Evolutionary conservation across 1,284 basidiomycete genomes (phyloP).

Genomic region (Boletus sp.): DNA sequence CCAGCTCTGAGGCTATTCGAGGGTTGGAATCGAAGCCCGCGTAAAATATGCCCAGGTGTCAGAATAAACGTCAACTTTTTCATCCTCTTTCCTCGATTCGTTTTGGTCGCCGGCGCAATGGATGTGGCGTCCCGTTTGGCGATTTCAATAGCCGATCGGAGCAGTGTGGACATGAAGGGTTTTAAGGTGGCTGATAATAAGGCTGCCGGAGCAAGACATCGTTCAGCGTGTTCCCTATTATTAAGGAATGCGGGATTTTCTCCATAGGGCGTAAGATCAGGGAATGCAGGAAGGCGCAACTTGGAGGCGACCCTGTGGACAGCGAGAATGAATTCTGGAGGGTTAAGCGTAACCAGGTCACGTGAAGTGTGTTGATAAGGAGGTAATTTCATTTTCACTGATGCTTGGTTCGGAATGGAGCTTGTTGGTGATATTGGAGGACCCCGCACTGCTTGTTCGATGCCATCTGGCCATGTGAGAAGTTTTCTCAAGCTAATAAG

Average conservation of each 20-base stretch:
- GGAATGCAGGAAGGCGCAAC: slow-evolving; percentile 24
- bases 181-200: slow-evolving; percentile 28
- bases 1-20: slow-evolving; percentile 2
- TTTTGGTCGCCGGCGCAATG: slow-evolving; percentile 13
- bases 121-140: slow-evolving; percentile 30
- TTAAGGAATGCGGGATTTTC: slow-evolving; percentile 7
- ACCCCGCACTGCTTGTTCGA: slow-evolving; percentile 15
- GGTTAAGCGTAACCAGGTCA: slow-evolving; percentile 21
- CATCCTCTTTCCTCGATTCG: slow-evolving; percentile 20
- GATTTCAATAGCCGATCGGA: slow-evolving; percentile 27
- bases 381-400: slow-evolving; percentile 8
- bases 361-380: slow-evolving; percentile 18
- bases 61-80: slow-evolving; percentile 33
- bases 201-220: slow-evolving; percentile 27
- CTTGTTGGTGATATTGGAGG: slow-evolving; percentile 4
- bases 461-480: slow-evolving; percentile 17
- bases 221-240: slow-evolving; percentile 17
- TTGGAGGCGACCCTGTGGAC: slow-evolving; percentile 24
- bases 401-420: slow-evolving; percentile 3
- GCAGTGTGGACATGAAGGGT: slow-evolving; percentile 28
- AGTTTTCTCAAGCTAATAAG: slow-evolving; percentile 19
- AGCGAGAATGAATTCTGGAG: slow-evolving; percentile 29
- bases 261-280: slow-evolving; percentile 11
- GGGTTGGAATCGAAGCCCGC: slow-evolving; percentile 29
- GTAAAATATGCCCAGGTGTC: slow-evolving; percentile 37